phyloP scores from a whole-genome alignment of 2,329 filamentous ascomycete genomes.

The Orbilia oligospora region DNA sequence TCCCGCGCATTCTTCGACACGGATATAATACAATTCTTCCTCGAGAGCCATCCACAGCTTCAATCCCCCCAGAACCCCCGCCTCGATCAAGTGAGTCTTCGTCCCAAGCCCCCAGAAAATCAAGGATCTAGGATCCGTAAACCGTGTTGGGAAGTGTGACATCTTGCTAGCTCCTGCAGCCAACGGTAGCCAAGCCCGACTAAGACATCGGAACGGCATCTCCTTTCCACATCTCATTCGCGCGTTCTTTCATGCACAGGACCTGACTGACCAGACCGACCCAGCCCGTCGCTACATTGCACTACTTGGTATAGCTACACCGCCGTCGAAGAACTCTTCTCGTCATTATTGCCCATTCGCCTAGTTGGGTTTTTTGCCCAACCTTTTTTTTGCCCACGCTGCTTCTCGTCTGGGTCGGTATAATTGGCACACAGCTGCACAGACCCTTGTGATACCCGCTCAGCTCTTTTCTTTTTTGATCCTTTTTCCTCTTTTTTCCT shows the following conservation, averaged over 20 bases:
- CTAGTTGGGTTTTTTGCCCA: slow-evolving; percentile 69
- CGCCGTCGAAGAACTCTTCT: slow-evolving; percentile 41
- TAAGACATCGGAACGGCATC: slow-evolving; percentile 53
- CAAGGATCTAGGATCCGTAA: slow-evolving; percentile 7
- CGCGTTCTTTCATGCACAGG: slow-evolving; percentile 1
- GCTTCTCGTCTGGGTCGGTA: slow-evolving; percentile 21
- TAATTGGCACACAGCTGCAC: slow-evolving; percentile 36
- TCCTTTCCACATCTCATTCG: slow-evolving; percentile 56
- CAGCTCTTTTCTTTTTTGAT: slow-evolving; percentile 34
- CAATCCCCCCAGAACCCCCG: not conserved
- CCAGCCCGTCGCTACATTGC: slow-evolving; percentile 20
- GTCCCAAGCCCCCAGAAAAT: not conserved
- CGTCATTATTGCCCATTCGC: slow-evolving; percentile 43
- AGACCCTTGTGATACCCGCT: slow-evolving; percentile 37
- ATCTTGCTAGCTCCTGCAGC: slow-evolving; percentile 35
- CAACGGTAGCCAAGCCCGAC: slow-evolving; percentile 51
- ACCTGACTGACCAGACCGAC: not conserved
- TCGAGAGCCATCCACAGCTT: not conserved
- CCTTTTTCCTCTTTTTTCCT: slow-evolving; percentile 14
- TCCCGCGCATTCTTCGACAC: too few species aligned
- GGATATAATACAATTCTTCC: not conserved
- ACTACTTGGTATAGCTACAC: slow-evolving; percentile 26
- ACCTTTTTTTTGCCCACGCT: slow-evolving; percentile 22
- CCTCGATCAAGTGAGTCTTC: not conserved
- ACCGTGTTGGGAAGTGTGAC: slow-evolving; percentile 39